phyloP scores from a whole-genome alignment of 805 yeast genomes.

The Yamadazyma sp. region DNA sequence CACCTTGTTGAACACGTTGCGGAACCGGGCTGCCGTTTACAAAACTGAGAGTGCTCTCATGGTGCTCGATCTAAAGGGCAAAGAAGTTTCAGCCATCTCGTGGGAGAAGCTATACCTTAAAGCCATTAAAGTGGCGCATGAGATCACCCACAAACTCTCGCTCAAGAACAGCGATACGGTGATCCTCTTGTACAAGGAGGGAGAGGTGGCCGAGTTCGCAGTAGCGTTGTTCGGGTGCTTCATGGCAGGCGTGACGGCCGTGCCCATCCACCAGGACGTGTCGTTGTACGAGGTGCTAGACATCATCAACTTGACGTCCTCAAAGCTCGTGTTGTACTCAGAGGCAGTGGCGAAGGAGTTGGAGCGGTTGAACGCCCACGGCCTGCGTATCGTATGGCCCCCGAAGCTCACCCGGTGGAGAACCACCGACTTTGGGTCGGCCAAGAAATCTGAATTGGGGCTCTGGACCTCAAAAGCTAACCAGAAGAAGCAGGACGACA shows the following conservation, averaged over 20 bases:
- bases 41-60: slow-evolving; percentile 67
- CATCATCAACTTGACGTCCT: slow-evolving; percentile 69
- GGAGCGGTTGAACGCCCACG: slow-evolving; percentile 52
- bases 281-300: slow-evolving; percentile 67
- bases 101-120: slow-evolving; percentile 88
- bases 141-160: slow-evolving; percentile 69
- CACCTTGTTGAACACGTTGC: slow-evolving; percentile 68
- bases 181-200: slow-evolving; percentile 76
- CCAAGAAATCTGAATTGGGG: slow-evolving; percentile 35
- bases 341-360: slow-evolving; percentile 75
- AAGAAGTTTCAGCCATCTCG: slow-evolving; percentile 69
- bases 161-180: slow-evolving; percentile 82
- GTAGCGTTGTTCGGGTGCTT: slow-evolving; percentile 89
- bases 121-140: slow-evolving; percentile 86
- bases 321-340: slow-evolving; percentile 77
- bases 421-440: slow-evolving; percentile 82
- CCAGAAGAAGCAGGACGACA: slow-evolving; percentile 14
- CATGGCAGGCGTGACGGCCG: slow-evolving; percentile 90
- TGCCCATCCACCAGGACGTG: slow-evolving; percentile 80
- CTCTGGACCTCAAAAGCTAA: slow-evolving; percentile 22
- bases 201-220: slow-evolving; percentile 81
- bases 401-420: slow-evolving; percentile 72
- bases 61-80: slow-evolving; percentile 75
- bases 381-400: slow-evolving; percentile 61
- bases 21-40: slow-evolving; percentile 68